Conservation (phyloP, 805 yeast species). For the Hanseniaspora meyeri region DNA sequence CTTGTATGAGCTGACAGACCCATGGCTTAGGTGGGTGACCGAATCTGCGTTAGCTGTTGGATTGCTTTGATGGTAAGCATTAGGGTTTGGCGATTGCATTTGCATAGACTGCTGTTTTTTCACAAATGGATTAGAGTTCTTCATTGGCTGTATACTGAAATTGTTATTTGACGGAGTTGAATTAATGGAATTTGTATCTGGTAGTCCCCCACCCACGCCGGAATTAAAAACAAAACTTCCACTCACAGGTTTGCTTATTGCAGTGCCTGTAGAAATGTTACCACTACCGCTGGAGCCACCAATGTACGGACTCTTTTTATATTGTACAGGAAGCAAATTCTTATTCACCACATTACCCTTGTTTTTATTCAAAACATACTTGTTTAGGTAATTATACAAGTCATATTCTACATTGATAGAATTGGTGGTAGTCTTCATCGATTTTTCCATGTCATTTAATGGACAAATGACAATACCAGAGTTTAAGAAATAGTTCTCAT, state of each 20-base stretch:
- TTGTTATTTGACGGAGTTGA: conserved; percentile 10
- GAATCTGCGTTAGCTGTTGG: background rate
- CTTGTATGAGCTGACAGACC: conserved; percentile 19
- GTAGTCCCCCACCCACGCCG: conserved; percentile 15
- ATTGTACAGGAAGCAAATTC: conserved; percentile 53
- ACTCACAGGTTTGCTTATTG: conserved; percentile 24
- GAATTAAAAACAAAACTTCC: conserved; percentile 27
- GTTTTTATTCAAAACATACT: conserved; percentile 30
- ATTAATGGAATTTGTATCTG: conserved; percentile 12
- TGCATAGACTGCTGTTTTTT: conserved; percentile 19
- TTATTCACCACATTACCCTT: conserved; percentile 27
- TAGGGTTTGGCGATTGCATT: conserved; percentile 21
- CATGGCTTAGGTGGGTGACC: conserved; percentile 17
- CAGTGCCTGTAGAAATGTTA: conserved; percentile 23
- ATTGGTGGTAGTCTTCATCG: conserved; percentile 67
- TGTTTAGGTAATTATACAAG: conserved; percentile 54
- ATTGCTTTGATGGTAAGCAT: background rate
- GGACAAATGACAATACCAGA: conserved; percentile 78
- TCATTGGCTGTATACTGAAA: conserved; percentile 9
- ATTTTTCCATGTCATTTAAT: conserved; percentile 38
- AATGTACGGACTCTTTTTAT: conserved; percentile 58
- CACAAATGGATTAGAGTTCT: conserved; percentile 12
- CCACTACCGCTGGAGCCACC: conserved; percentile 19
- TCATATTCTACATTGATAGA: conserved; percentile 76
- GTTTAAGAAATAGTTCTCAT: conserved; percentile 71